Base-by-base conservation (phyloP, 371 early-diverging fungal species). In the Mucor plumbeus region DNA sequence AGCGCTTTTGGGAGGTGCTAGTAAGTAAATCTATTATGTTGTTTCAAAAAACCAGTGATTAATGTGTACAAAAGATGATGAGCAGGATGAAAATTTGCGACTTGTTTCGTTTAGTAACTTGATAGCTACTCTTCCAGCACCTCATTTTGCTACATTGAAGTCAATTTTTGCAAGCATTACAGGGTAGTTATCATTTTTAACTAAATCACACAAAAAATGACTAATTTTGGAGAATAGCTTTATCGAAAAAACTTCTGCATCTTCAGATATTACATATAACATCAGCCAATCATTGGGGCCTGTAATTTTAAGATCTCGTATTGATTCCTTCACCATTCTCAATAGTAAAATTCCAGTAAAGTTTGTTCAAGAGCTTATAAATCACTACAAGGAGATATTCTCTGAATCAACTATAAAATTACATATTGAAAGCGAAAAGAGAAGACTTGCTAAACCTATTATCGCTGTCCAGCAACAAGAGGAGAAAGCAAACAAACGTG, bases 221-320 rank as follows among this genome's bases (percentile, higher is more conserved):
- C 17, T 50, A 38, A 35, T 39, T 58, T 11, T 39, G 38, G 14
- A 17, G 19, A 3, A 1, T 44, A 67, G 65, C 5, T 69, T 54
- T 9, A 57, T 63, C 15, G n/a, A 60, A 35, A 39, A 58, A 7
- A 15, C 38, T n/a, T 48, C 39, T 6, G 63, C 44, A 3, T 50
- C 62, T n/a, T 9, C 48, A 26, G 63, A 61, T 26, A 61, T 33
- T 21, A 53, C 68, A 17, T 39, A 64, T 9, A 58, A 43, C 7
- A 74, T 85, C 21, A 61, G 81, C n/a, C 86, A 85, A 47, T 76
- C 84, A 1, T 71, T 89, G 48, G 90, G 90, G 0, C 78, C 84
- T 4, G 80, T 82, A 26, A 68, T 90, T 15, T 71, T 90, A 59
- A 81, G 88, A 17, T 77, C 87, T 11, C 74, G 79, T 13, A 63